Evolutionary conservation across 2,329 filamentous ascomycete genomes (phyloP).

Genomic region (Fusarium tupiense): DNA sequence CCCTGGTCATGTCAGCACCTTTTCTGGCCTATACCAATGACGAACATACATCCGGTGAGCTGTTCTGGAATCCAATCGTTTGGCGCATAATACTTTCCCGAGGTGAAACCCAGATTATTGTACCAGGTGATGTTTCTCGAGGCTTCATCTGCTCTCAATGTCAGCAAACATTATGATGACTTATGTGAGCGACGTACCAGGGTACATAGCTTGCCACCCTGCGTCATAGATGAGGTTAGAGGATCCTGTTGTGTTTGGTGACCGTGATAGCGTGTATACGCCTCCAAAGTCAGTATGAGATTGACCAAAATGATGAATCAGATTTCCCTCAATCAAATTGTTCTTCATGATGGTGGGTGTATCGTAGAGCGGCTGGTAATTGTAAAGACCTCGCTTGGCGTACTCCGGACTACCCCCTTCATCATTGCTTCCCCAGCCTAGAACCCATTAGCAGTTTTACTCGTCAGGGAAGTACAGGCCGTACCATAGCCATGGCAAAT

Average conservation of each 20-base stretch:
- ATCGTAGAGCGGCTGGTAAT: neutral
- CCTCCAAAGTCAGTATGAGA: slow-evolving; percentile 4
- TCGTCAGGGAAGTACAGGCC: rapidly evolving
- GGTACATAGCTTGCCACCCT: neutral
- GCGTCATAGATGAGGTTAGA: slow-evolving; percentile 9
- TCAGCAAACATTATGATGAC: neutral
- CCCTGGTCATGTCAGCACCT: neutral
- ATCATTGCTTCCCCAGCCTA: slow-evolving; percentile 9
- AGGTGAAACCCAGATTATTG: slow-evolving; percentile 1
- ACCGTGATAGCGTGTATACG: neutral
- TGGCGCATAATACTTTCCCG: neutral
- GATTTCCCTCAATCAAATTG: neutral
- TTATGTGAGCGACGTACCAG: neutral
- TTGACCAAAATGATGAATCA: neutral
- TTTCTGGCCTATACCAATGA: rapidly evolving
- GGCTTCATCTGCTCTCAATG: neutral
- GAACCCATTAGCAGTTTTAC: neutral
- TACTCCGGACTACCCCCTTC: neutral
- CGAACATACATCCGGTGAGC: neutral
- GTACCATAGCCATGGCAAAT: slow-evolving; percentile 5
- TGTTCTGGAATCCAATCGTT: slow-evolving; percentile 9
- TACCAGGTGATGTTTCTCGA: slow-evolving; percentile 8
- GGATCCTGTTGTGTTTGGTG: neutral
- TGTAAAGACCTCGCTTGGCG: neutral
- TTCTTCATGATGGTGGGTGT: neutral